Base-by-base conservation (phyloP, 1,284 basidiomycete species). In the Coriolopsis trogii region DNA sequence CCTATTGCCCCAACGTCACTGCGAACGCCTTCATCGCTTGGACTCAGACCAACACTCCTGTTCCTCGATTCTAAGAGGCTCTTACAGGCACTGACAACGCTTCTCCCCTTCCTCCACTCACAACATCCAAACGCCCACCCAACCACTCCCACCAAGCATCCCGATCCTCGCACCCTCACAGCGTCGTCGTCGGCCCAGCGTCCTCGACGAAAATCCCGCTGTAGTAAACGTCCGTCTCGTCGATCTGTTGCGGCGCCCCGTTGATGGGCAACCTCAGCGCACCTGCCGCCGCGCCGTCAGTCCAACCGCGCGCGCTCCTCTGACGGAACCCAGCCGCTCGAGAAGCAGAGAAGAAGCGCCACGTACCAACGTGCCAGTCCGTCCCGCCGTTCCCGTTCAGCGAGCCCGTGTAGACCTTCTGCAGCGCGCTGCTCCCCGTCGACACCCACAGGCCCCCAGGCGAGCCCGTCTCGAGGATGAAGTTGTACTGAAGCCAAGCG, bases 371-470 rank as follows among this genome's bases (percentile, higher is more conserved):
- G 46, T 63, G 63, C 63, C 63, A 63, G 53, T 63, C 63, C 3
- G 62, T 63, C n/a, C 62, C 63, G 21, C 63, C 63, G 44, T 61
- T 60, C 7, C 63, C 63, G 51, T 60, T 60, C 29, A 65, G 52
- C 23, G 62, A 65, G n/a, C 63, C 63, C 20, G 56, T 58, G 55
- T 50, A 63, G 2, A 62, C 60, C 53, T 65, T 62, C 44, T 58
- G 55, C 40, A 63, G 51, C 20, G 60, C 25, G 18, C 41, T 45
- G 57, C 60, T 61, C 2, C 63, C 63, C 3, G 63, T 65, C 25
- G 63, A 65, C n/a, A 63, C 62, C 62, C 63, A 65, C 40, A 65
- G 53, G n/a, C 63, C 63, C 30, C 63, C 62, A 21, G 60, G 63
- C 3, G 63, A 60, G 28, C 63, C 62, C 8, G 57, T 59, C 44